A percentile compares a stretch with the other conserved stretches of the same genome.
Evolutionary conservation across 805 yeast genomes (phyloP).

Genomic region (Hanseniaspora lindneri): DNA sequence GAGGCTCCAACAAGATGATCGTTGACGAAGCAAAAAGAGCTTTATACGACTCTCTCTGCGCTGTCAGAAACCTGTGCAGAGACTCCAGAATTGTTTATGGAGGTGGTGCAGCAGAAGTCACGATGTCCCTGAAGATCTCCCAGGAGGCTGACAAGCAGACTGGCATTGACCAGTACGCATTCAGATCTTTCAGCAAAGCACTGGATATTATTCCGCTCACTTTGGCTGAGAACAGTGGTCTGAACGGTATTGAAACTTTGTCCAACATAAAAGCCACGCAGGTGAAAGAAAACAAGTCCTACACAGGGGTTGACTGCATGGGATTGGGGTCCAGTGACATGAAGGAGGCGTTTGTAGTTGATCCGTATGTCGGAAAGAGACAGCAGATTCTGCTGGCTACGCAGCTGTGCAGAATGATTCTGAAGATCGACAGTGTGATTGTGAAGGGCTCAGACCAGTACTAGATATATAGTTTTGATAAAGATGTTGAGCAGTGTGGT

Average conservation of each 20-base stretch:
- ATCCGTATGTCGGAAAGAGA: constrained; percentile 93
- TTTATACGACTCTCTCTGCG: constrained; percentile 90
- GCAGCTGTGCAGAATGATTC: constrained; percentile 92
- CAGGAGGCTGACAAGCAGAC: constrained; percentile 85
- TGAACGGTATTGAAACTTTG: constrained; percentile 83
- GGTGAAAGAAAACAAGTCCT: constrained; percentile 54
- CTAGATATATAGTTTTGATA: constrained; percentile 21
- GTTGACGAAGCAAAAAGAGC: constrained; percentile 96
- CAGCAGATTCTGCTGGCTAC: constrained; percentile 93
- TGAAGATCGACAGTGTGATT: constrained; percentile 93
- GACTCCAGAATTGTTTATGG: constrained; percentile 96
- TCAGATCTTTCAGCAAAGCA: constrained; percentile 87
- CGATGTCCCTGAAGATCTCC: constrained; percentile 82
- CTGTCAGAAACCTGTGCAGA: constrained; percentile 84
- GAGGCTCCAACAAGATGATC: constrained; percentile 97
- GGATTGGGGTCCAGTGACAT: constrained; percentile 81
- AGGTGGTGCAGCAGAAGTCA: constrained; percentile 96
- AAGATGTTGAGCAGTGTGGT: too few relatives aligned
- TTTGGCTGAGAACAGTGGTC: constrained; percentile 92
- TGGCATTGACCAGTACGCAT: constrained; percentile 96
- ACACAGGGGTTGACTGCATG: constrained; percentile 87
- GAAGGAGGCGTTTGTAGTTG: constrained; percentile 89
- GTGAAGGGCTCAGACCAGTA: constrained; percentile 75
- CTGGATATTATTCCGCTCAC: constrained; percentile 87
- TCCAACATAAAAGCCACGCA: constrained; percentile 76